Conservation (phyloP, 495 filamentous ascomycete species). For the Halenospora varia region DNA sequence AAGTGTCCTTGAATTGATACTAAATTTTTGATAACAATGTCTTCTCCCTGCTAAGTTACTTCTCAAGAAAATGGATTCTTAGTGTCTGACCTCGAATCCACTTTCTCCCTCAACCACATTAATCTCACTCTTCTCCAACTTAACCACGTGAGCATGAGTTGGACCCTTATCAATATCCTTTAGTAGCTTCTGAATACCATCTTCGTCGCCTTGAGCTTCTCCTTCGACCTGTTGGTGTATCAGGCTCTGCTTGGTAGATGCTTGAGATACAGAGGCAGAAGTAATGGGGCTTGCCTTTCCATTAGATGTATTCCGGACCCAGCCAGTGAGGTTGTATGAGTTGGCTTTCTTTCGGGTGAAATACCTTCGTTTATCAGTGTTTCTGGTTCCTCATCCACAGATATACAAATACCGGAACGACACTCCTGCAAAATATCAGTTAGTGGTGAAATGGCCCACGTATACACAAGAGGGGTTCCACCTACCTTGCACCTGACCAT, state of each 20-base stretch:
- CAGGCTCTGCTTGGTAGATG: background rate
- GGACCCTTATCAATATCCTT: constrained; percentile 76
- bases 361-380: constrained; percentile 39
- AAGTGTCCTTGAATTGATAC: too few species aligned
- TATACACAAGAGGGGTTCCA: background rate
- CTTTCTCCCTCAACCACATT: constrained; percentile 57
- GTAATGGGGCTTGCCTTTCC: constrained; percentile 67
- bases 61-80: too few species aligned
- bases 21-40: too few species aligned
- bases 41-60: too few species aligned
- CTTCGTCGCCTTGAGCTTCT: constrained; percentile 74
- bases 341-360: constrained; percentile 68
- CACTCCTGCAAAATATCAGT: constrained; percentile 9
- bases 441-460: background rate
- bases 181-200: constrained; percentile 61
- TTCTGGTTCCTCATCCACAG: background rate
- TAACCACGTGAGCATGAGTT: constrained; percentile 59
- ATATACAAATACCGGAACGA: constrained; percentile 10
- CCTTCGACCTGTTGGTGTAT: constrained; percentile 66
- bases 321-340: constrained; percentile 66
- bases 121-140: constrained; percentile 64
- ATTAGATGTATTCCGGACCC: constrained; percentile 70
- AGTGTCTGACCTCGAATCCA: constrained; percentile 51
- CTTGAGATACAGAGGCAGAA: too few species aligned
- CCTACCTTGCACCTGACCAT: constrained; percentile 16